Evolutionary conservation across 2,329 filamentous ascomycete species (phyloP).

Genomic region (Drechslerella dactyloides): DNA sequence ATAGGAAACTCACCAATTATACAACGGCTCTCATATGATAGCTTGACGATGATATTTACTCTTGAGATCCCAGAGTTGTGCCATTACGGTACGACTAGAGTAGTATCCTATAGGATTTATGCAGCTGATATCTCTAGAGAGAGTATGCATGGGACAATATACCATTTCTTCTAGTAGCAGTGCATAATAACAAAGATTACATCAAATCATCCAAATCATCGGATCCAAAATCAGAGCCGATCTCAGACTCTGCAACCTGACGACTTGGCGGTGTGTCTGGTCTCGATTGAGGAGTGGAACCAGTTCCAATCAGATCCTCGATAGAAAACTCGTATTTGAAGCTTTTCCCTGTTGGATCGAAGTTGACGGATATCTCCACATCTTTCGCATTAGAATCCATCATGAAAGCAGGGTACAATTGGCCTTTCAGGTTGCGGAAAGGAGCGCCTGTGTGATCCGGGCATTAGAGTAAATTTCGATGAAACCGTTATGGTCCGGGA

Average conservation of each 20-base stretch:
- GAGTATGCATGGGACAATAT: too few relatives aligned
- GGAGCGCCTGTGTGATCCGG: neutral
- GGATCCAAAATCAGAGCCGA: neutral
- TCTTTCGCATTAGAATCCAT: neutral
- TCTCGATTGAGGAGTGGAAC: neutral
- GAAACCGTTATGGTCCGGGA: neutral
- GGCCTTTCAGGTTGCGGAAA: constrained; percentile 3
- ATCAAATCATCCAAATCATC: neutral
- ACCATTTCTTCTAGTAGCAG: too few relatives aligned
- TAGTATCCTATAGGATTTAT: too few relatives aligned
- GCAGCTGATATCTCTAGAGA: too few relatives aligned
- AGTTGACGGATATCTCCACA: neutral
- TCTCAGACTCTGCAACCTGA: neutral
- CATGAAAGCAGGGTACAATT: neutral
- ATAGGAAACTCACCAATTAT: too few relatives aligned
- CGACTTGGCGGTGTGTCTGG: neutral
- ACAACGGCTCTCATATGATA: too few relatives aligned
- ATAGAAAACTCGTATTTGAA: neutral
- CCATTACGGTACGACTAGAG: too few relatives aligned
- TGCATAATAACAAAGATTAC: too few relatives aligned
- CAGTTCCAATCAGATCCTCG: neutral
- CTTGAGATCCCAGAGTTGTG: too few relatives aligned
- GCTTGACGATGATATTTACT: too few relatives aligned
- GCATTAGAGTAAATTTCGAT: neutral
- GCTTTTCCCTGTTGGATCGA: neutral